Evolutionary conservation across 768 basidiomycete genomes (phyloP), one percentile per base, ranked within the genome.

Genomic region (Tremella yokohamensis): DNA sequence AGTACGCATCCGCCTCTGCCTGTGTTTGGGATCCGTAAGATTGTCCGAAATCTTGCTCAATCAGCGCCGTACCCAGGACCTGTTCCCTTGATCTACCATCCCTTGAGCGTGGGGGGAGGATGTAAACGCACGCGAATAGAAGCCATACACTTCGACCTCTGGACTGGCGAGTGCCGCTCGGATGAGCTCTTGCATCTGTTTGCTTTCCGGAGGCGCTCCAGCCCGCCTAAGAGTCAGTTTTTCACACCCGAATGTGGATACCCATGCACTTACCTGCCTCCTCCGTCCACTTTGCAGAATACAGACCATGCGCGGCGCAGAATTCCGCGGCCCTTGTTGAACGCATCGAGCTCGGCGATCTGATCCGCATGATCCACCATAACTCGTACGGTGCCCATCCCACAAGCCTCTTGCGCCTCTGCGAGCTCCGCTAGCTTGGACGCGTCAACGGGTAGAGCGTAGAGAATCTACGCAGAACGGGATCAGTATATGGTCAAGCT

Each of bases 381-480:
- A 49, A 91, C 72, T 24, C 88, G 82, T 40, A 90, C 73, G n/a
- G 79, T 74, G 7, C 82, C 86, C n/a, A 83, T 85, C 26, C 77
- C 79, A 45, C 87, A 76, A 59, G 82, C 80, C 38, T 83, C 80
- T 75, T 83, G 81, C 12, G 89, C 78, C 4, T 74, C 74, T 26
- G 84, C 82, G 25, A 91, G 78, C 63, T 89, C 89, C 37, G 80
- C 81, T 15, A 91, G 78, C 76, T 88, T 90, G 79, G 86, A 86
- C 12, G 80, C 58, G 6, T 81, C 81, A 1, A 88, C 76, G 9
- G 89, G 90, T 40, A 90, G 79, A 3, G 87, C 87, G 68, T 90
- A 91, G 16, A 93, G 79, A 62, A 93, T 82, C 89, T 93, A 62
- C 8, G n/a, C n/a, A n/a, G n/a, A n/a, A n/a, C n/a, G n/a, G n/a